phyloP scores from a whole-genome alignment of 352 stramenopile species.

The Globisporangium megalacanthum region DNA sequence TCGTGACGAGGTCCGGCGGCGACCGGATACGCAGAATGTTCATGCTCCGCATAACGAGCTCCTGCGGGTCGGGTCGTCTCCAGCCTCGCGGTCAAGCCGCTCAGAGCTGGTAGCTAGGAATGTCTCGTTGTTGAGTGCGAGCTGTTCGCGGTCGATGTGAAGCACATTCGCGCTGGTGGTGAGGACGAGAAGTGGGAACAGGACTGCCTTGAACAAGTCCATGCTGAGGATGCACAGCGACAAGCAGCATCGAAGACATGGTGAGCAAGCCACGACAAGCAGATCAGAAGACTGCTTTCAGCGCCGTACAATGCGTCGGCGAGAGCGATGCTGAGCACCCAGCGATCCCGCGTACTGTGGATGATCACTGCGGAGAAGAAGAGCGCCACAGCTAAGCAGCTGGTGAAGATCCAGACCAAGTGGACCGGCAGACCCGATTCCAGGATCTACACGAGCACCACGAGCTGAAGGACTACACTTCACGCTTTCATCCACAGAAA shows the following conservation, averaged over 20 bases:
- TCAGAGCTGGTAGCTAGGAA: constrained; percentile 28
- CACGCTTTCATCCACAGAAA: constrained; percentile 14
- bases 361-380: constrained; percentile 4
- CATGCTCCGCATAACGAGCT: constrained; percentile 9
- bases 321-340: constrained; percentile 12
- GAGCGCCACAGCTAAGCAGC: constrained; percentile 1
- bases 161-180: constrained; percentile 27
- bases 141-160: constrained; percentile 20
- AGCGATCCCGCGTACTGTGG: constrained; percentile 7
- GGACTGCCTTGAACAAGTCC: constrained; percentile 25
- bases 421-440: constrained; percentile 7
- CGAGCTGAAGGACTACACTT: constrained; percentile 7
- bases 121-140: constrained; percentile 26
- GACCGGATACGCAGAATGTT: constrained; percentile 17
- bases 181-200: constrained; percentile 27
- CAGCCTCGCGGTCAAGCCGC: constrained; percentile 16
- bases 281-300: too few relatives aligned
- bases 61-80: constrained; percentile 16
- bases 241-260: not conserved
- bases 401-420: constrained; percentile 6
- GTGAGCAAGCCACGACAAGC: too few relatives aligned
- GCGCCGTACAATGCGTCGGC: constrained; percentile 15
- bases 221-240: constrained; percentile 14
- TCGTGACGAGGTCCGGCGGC: constrained; percentile 14
- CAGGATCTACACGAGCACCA: constrained; percentile 11